Conservation (phyloP, 2,329 filamentous ascomycete species). For the Talaromyces marneffei region DNA sequence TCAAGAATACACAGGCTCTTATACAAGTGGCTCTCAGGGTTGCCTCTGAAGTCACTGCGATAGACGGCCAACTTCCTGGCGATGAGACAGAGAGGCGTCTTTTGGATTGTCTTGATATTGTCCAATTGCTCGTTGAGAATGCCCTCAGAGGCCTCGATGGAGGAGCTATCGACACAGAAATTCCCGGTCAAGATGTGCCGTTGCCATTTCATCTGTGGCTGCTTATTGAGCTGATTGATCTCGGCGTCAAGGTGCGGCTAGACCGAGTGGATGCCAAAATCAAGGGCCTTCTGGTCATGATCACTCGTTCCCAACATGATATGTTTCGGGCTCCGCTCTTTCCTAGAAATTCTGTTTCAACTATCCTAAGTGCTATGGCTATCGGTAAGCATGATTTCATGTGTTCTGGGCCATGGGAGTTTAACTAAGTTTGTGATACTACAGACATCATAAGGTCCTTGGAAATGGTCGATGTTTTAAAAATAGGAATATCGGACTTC, state of each 20-base stretch:
- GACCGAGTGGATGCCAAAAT: constrained; percentile 36
- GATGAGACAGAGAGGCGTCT: constrained; percentile 34
- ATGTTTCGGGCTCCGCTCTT: constrained; percentile 24
- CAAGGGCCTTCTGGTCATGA: constrained; percentile 31
- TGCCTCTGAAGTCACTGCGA: constrained; percentile 47
- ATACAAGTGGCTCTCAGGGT: constrained; percentile 78
- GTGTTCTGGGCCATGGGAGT: neutral
- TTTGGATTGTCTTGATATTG: constrained; percentile 68
- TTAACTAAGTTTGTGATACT: neutral
- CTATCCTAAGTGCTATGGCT: constrained; percentile 31
- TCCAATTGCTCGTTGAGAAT: constrained; percentile 68
- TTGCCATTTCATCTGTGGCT: constrained; percentile 52
- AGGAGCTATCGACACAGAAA: constrained; percentile 58
- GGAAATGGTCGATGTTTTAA: constrained; percentile 26
- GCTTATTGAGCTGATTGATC: constrained; percentile 46
- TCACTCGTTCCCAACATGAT: constrained; percentile 30
- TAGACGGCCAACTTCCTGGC: constrained; percentile 56
- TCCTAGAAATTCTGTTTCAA: constrained; percentile 26
- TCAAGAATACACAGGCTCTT: constrained; percentile 75
- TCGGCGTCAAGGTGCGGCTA: constrained; percentile 41
- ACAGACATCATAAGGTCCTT: constrained; percentile 44
- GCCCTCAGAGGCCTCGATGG: constrained; percentile 59
- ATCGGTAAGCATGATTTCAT: constrained; percentile 30
- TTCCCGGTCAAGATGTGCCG: constrained; percentile 44
- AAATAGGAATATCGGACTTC: constrained; percentile 14